Conservation (phyloP, 2,329 filamentous ascomycete species). For the Ophiostoma piceae region DNA sequence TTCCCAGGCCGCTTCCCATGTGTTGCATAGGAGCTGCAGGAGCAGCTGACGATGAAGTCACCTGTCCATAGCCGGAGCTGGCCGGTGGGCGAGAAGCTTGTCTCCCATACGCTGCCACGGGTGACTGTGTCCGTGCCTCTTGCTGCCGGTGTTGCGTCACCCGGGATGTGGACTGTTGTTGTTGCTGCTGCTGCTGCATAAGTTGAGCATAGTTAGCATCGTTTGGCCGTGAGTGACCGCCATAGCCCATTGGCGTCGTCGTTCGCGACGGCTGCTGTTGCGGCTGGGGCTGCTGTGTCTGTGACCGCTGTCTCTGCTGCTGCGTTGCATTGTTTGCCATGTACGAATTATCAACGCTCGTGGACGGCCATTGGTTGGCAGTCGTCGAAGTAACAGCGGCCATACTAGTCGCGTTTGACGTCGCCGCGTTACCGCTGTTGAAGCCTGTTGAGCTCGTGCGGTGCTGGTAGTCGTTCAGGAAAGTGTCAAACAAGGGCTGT, state of each 20-base stretch:
- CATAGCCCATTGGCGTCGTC: neutral
- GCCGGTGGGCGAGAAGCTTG: neutral
- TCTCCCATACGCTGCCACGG: neutral
- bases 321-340: neutral
- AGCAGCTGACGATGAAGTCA: constrained; percentile 12
- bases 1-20: neutral
- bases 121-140: constrained; percentile 16
- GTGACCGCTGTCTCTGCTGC: neutral
- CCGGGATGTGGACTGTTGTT: neutral
- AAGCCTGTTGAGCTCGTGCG: neutral
- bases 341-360: neutral
- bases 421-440: neutral
- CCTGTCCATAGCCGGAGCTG: neutral
- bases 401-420: neutral
- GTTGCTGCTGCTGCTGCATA: constrained; percentile 3
- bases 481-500: neutral
- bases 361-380: neutral
- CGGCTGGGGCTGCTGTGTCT: neutral
- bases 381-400: neutral
- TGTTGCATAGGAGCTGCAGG: neutral
- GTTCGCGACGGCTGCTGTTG: neutral
- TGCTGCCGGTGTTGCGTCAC: constrained; percentile 1
- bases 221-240: neutral
- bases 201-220: neutral
- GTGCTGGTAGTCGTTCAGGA: neutral